Percentiles rank a stretch among this genome's conserved stretches.
Evolutionary conservation across 2,329 filamentous ascomycete genomes (phyloP).

Genomic region (Pyricularia grisea): DNA sequence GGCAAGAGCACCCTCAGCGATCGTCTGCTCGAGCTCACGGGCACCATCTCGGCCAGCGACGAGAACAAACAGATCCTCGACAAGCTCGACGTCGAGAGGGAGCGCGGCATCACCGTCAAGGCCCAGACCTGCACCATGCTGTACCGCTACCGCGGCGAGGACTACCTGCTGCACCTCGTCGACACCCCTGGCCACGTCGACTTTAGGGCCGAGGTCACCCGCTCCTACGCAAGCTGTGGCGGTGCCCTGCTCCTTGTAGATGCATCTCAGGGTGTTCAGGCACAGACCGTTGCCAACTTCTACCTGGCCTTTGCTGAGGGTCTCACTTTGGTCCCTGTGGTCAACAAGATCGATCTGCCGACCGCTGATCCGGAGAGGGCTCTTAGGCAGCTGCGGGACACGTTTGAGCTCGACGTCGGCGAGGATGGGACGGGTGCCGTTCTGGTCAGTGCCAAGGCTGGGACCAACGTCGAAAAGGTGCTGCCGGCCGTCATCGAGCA

Average conservation of each 20-base stretch:
- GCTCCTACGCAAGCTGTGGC: slow-evolving; percentile 92
- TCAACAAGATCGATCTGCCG: slow-evolving; percentile 94
- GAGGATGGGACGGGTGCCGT: slow-evolving; percentile 42
- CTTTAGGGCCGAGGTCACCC: slow-evolving; percentile 90
- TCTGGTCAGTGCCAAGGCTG: slow-evolving; percentile 84
- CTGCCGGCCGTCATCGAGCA: slow-evolving; percentile 78
- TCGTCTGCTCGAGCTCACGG: slow-evolving; percentile 83
- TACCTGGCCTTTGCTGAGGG: slow-evolving; percentile 94
- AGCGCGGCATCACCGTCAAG: slow-evolving; percentile 96
- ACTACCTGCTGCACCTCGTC: slow-evolving; percentile 90
- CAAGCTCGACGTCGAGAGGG: slow-evolving; percentile 92
- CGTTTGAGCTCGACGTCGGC: slow-evolving; percentile 78
- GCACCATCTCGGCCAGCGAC: slow-evolving; percentile 74
- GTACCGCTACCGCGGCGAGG: slow-evolving; percentile 73
- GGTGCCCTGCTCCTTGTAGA: slow-evolving; percentile 89
- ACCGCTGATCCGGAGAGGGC: slow-evolving; percentile 82
- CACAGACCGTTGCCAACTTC: slow-evolving; percentile 97
- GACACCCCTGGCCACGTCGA: slow-evolving; percentile 98
- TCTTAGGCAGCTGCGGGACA: slow-evolving; percentile 73
- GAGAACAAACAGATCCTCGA: slow-evolving; percentile 93
- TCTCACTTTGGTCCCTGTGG: slow-evolving; percentile 74
- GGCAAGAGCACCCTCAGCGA: slow-evolving; percentile 95
- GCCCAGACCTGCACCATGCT: slow-evolving; percentile 98
- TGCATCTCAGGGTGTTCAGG: slow-evolving; percentile 92
- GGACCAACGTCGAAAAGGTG: slow-evolving; percentile 74